Percentiles rank a stretch among this genome's conserved stretches.
Conservation (phyloP, 2,329 filamentous ascomycete genomes). For the Fusarium coicis region DNA sequence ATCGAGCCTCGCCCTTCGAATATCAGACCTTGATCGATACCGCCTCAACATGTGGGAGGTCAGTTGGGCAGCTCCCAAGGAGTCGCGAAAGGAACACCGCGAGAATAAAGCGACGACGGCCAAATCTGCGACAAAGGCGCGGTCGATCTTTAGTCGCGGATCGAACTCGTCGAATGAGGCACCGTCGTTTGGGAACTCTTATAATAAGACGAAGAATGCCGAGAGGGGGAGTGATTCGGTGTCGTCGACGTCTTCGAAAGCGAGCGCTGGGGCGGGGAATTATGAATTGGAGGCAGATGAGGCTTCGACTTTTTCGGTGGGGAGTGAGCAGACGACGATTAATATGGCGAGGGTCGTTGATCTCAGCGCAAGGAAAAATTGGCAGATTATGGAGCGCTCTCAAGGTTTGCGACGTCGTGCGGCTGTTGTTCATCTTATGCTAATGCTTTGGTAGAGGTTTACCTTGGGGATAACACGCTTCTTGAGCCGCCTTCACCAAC, state of each 20-base stretch:
- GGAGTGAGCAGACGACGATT: neutral
- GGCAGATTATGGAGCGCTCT: neutral
- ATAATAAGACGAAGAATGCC: neutral
- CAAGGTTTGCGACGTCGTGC: neutral
- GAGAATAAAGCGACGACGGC: conserved; percentile 19
- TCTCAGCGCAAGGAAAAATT: neutral
- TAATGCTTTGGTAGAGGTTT: neutral
- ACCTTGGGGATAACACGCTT: neutral
- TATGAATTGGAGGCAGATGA: conserved; percentile 22
- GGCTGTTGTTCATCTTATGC: neutral
- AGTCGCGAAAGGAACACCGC: conserved; percentile 32
- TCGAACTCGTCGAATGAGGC: conserved; percentile 18
- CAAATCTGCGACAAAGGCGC: neutral
- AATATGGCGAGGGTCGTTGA: neutral
- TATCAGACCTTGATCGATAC: conserved; percentile 13
- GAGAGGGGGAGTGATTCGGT: neutral
- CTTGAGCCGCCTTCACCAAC: neutral
- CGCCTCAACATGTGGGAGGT: conserved; percentile 37
- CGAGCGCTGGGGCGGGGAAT: neutral
- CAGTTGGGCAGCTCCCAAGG: conserved; percentile 28
- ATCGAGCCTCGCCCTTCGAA: conserved; percentile 4
- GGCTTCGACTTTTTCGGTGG: conserved; percentile 1
- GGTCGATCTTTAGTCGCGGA: conserved; percentile 18
- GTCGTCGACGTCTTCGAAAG: conserved; percentile 9
- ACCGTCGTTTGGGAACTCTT: neutral